phyloP scores from a whole-genome alignment of 176 grass and related monocot genomes.

The Oryza glaberrima region DNA sequence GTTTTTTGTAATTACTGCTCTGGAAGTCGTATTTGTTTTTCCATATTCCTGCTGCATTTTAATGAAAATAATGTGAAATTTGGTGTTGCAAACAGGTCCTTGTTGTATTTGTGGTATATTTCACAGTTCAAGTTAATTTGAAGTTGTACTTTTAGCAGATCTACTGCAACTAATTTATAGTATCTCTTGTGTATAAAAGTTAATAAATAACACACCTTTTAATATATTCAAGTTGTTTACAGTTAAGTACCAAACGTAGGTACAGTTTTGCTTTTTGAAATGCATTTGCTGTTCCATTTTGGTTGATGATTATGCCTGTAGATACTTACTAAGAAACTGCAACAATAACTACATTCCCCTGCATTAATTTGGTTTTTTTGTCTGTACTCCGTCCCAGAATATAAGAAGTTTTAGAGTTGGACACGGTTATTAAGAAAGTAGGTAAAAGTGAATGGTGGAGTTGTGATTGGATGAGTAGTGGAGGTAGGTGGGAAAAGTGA shows the following conservation, averaged over 20 bases:
- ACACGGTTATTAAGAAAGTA: no score
- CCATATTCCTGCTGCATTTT: not conserved
- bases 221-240: slow-evolving; percentile 5
- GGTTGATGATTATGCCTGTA: not conserved
- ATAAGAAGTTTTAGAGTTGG: no score
- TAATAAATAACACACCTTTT: not conserved
- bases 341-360: not conserved
- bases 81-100: not conserved
- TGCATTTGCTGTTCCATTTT: not conserved
- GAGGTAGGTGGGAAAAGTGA: no score
- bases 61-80: not conserved
- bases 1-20: not conserved
- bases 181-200: not conserved
- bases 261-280: slow-evolving; percentile 6
- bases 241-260: slow-evolving; percentile 3
- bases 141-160: slow-evolving; percentile 5
- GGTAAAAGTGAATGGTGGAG: no score
- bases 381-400: not conserved
- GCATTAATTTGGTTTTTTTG: not conserved
- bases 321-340: not conserved
- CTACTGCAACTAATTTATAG: slow-evolving; percentile 16
- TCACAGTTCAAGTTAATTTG: slow-evolving; percentile 14
- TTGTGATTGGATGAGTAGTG: no score
- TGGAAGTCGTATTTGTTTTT: not conserved
- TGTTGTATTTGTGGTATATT: not conserved